Base-by-base conservation (phyloP, 2,329 filamentous ascomycete species). In the Byssothecium circinans region DNA sequence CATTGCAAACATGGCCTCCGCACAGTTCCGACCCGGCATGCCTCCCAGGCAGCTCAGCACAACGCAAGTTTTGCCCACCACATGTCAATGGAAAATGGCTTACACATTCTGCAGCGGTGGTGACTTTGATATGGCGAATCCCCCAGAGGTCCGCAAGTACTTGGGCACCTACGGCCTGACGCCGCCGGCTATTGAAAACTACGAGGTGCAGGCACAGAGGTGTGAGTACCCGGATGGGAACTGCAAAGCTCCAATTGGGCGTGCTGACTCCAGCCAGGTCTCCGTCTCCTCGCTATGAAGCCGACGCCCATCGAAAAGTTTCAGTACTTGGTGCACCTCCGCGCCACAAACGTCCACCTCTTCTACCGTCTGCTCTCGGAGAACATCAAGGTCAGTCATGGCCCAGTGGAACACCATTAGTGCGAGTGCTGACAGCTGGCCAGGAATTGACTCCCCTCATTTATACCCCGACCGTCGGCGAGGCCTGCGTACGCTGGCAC, bases 401-500 rank as follows among this genome's bases (percentile, higher is more conserved):
- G 8, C 22, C n/a, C 18, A 38, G 12, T 35, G 33, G 37, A 30
- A 8, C 2, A 8, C 25, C 33, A 23, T 38, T 41, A 33, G 38
- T 20, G 3, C 29, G 3, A 17, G 33, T 43, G 42, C 62, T 86
- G 51, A 70, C 57, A 8, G 8, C 17, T 25, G 6, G 3, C 14
- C 79, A 86, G 75, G 87, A 91, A 63, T 76, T 92, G 58, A 91
- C 90, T 75, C 89, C 89, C 40, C 77, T 92, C 56, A 89, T 94
- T 63, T 94, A 94, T 77, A 94, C 89, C 15, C 89, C 89, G 37
- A 91, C 88, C 65, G 91, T 99, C 63, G 94, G 94, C 64, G 92
- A 97, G 71, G 94, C 95, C 58, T 99, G 94, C 77, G 80, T 96
- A 69, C 87, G 92, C 75, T 99, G 95, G 83, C 96, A 91, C 32